These are phyloP conservation scores for Anthracocystis setariae DNA, from an alignment of 1,284 basidiomycete genomes.

Conservation along the genomic window DNA sequence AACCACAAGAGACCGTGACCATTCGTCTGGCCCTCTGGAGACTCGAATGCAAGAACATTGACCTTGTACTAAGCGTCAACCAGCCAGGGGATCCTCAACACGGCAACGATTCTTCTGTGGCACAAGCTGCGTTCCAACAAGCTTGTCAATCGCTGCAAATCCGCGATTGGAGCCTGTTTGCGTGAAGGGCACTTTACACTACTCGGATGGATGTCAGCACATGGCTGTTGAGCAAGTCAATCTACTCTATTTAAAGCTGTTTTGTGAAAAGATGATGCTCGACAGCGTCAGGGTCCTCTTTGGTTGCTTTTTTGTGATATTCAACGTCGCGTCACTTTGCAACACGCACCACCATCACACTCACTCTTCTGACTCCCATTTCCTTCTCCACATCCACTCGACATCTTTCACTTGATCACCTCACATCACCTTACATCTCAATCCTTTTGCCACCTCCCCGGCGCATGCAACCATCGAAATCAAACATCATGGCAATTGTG, in stretches of 20 bases:
- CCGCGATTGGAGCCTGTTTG: conserved; percentile 39
- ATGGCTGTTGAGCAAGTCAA: background rate
- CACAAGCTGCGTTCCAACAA: conserved; percentile 28
- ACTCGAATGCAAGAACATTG: conserved; percentile 56
- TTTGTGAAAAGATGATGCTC: conserved; percentile 1
- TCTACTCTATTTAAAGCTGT: conserved; percentile 2
- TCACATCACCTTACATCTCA: background rate
- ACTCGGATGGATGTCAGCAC: no score
- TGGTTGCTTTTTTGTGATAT: background rate
- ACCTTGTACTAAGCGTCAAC: conserved; percentile 64
- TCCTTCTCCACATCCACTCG: background rate
- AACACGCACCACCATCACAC: conserved; percentile 6
- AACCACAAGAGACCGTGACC: conserved; percentile 48
- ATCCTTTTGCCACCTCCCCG: no score
- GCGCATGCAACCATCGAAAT: background rate
- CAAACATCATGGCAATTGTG: background rate
- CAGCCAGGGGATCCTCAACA: conserved; percentile 34
- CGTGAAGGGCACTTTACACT: no score
- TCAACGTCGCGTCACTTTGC: background rate
- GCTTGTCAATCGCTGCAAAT: conserved; percentile 31
- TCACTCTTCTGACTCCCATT: background rate
- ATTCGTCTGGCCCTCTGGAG: conserved; percentile 63
- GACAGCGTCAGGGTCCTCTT: conserved; percentile 15
- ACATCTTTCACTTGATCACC: background rate
- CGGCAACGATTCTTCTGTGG: conserved; percentile 3